phyloP scores from a whole-genome alignment of 73 alveolate genomes.

The Paramecium bursaria region DNA sequence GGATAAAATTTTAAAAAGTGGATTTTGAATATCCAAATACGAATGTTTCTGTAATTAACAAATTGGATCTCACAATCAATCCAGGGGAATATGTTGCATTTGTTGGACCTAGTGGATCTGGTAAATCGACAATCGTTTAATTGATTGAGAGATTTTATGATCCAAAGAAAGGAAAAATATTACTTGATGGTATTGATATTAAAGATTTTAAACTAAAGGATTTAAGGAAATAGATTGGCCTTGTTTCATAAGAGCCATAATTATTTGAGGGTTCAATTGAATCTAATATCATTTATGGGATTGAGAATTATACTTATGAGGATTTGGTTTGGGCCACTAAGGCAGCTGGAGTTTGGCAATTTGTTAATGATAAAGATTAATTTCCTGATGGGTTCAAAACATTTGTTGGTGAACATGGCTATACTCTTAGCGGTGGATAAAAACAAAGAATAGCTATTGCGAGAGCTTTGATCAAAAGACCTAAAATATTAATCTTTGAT shows the following conservation, averaged over 20 bases:
- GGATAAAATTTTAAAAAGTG: slow-evolving; percentile 76
- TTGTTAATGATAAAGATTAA: slow-evolving; percentile 52
- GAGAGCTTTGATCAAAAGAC: slow-evolving; percentile 73
- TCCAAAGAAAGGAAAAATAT: slow-evolving; percentile 83
- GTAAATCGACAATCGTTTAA: slow-evolving; percentile 83
- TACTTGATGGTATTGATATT: slow-evolving; percentile 81
- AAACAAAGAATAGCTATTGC: slow-evolving; percentile 73
- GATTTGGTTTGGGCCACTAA: slow-evolving; percentile 65
- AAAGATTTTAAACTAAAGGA: slow-evolving; percentile 74
- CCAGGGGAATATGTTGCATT: slow-evolving; percentile 83
- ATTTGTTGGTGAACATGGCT: slow-evolving; percentile 78
- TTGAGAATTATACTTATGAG: slow-evolving; percentile 49
- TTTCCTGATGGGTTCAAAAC: slow-evolving; percentile 72
- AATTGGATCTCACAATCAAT: slow-evolving; percentile 72
- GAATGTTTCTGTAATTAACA: slow-evolving; percentile 71
- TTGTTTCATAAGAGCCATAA: slow-evolving; percentile 89
- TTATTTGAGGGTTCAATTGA: slow-evolving; percentile 83
- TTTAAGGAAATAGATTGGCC: slow-evolving; percentile 80
- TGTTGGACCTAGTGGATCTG: slow-evolving; percentile 93
- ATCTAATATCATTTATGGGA: slow-evolving; percentile 81
- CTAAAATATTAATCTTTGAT: slow-evolving; percentile 73
- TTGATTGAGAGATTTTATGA: slow-evolving; percentile 82
- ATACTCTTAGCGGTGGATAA: slow-evolving; percentile 68
- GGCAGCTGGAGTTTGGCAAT: slow-evolving; percentile 67
- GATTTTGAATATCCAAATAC: slow-evolving; percentile 76